Conservation (phyloP, 2,329 filamentous ascomycete species). For the Pseudogymnoascus sp. region DNA sequence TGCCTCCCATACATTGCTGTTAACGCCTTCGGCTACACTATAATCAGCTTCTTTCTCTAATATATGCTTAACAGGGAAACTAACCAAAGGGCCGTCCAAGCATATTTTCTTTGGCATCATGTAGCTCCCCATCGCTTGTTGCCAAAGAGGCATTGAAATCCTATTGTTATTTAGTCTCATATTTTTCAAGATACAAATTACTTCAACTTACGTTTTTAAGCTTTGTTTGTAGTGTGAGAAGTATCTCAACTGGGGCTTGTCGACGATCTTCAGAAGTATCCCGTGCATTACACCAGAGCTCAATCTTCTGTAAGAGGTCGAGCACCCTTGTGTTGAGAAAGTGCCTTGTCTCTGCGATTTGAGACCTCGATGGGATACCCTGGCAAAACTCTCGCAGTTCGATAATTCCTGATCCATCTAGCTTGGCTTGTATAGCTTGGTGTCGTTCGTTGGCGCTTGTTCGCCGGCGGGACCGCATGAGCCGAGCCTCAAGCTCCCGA, state of each 20-base stretch:
- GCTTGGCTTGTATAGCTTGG: conserved; percentile 7
- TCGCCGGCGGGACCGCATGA: neutral
- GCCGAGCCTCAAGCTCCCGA: neutral
- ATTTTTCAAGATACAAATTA: neutral
- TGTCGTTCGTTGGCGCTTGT: neutral
- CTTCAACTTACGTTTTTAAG: conserved; percentile 9
- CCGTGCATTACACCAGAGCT: conserved; percentile 15
- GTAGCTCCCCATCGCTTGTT: conserved; percentile 6
- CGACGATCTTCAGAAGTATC: neutral
- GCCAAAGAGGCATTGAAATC: conserved; percentile 8
- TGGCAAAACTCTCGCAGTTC: conserved; percentile 11
- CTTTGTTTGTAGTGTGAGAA: conserved; percentile 9
- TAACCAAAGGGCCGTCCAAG: conserved; percentile 11
- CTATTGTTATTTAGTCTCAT: conserved; percentile 7
- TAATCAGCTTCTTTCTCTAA: conserved; percentile 9
- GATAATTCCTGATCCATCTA: conserved; percentile 11
- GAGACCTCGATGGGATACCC: conserved; percentile 12
- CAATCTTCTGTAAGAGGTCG: conserved; percentile 11
- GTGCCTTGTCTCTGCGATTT: conserved; percentile 15
- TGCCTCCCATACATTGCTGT: conserved; percentile 7
- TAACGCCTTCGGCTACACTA: conserved; percentile 10
- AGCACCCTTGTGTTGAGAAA: conserved; percentile 12
- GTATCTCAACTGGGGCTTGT: conserved; percentile 8
- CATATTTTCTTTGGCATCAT: conserved; percentile 2
- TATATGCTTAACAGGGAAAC: neutral